Conservation (phyloP, 164 flowering plant species). For the Berberis thunbergii region DNA sequence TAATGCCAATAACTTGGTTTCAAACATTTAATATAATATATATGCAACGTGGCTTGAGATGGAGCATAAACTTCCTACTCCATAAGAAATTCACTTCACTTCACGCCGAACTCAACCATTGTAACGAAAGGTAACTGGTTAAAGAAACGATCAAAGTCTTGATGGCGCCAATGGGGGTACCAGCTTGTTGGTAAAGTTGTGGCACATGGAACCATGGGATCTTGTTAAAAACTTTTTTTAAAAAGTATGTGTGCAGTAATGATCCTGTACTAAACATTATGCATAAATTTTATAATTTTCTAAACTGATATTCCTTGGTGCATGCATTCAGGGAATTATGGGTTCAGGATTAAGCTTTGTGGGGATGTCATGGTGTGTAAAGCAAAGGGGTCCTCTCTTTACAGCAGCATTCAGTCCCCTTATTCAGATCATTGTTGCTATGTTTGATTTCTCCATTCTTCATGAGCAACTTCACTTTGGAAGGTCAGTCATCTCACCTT, state of each 20-base stretch:
- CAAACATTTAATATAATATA: not conserved
- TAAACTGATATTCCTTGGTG: not conserved
- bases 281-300: not conserved
- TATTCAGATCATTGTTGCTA: constrained; percentile 55
- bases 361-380: constrained; percentile 87
- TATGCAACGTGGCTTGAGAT: not conserved
- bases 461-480: constrained; percentile 64
- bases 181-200: too few species aligned
- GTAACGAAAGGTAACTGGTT: too few species aligned
- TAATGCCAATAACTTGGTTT: too few species aligned
- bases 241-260: too few species aligned
- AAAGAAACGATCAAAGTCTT: too few species aligned
- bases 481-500: constrained; percentile 27
- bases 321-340: constrained; percentile 38
- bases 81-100: too few species aligned
- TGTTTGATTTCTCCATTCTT: constrained; percentile 48
- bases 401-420: constrained; percentile 86
- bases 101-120: too few species aligned
- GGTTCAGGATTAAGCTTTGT: constrained; percentile 73
- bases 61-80: too few species aligned
- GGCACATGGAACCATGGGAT: too few species aligned
- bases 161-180: too few species aligned
- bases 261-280: not conserved
- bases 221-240: too few species aligned
- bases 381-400: constrained; percentile 72